phyloP scores from a whole-genome alignment of 176 grass and related monocot genomes.

The Phoenix dactylifera region DNA sequence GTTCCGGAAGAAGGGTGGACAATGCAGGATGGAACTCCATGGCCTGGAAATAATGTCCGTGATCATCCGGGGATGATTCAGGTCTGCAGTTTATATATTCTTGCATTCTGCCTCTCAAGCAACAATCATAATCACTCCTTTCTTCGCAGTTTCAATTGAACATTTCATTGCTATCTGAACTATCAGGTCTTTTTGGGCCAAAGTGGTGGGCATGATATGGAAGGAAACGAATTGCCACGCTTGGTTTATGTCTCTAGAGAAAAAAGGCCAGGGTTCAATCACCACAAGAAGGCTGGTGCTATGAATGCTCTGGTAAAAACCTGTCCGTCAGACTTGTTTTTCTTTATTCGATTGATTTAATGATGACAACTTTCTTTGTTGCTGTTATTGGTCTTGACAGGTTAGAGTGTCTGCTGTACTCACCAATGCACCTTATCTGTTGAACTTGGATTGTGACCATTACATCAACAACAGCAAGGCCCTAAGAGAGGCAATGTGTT shows the following conservation, averaged over 20 bases:
- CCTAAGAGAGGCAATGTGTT: conserved; percentile 84
- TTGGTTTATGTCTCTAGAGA: conserved; percentile 94
- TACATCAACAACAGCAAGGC: conserved; percentile 93
- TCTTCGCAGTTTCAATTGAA: neutral
- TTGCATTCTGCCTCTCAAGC: no score
- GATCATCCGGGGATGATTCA: conserved; percentile 99
- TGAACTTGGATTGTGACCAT: conserved; percentile 97
- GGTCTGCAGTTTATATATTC: conserved; percentile 25
- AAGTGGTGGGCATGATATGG: conserved; percentile 78
- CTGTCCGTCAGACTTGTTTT: neutral
- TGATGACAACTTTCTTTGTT: neutral
- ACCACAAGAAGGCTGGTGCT: conserved; percentile 95
- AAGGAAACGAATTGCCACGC: conserved; percentile 82
- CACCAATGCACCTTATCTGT: conserved; percentile 69
- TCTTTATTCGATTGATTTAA: conserved; percentile 1
- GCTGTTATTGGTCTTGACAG: conserved; percentile 30
- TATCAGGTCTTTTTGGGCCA: conserved; percentile 89
- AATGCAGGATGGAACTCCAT: conserved; percentile 89
- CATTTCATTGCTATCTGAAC: conserved; percentile 13
- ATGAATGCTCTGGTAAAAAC: conserved; percentile 85
- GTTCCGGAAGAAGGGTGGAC: conserved; percentile 96
- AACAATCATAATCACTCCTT: no score
- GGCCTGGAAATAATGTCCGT: conserved; percentile 91
- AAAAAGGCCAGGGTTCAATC: conserved; percentile 81
- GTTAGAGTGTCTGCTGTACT: conserved; percentile 79